A percentile compares a stretch with the other conserved stretches of the same genome.
Conservation (phyloP, 2,329 filamentous ascomycete species). For the Colletotrichum neosansevieriae region DNA sequence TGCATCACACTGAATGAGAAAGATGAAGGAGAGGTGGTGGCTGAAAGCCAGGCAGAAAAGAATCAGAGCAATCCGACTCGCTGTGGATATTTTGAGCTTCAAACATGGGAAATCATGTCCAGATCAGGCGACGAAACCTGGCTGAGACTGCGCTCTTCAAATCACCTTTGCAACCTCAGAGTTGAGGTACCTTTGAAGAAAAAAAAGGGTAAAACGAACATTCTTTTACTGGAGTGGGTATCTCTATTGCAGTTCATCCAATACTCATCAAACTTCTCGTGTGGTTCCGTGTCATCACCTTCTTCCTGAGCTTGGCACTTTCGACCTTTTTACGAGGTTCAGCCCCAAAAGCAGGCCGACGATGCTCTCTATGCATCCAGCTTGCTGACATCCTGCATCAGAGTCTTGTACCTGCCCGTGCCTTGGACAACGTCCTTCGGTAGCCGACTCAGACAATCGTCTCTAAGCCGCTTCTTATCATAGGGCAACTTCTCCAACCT, state of each 20-base stretch:
- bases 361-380: slow-evolving; percentile 6
- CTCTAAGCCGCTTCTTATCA: slow-evolving; percentile 57
- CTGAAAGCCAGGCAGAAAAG: too few species aligned
- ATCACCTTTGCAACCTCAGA: too few species aligned
- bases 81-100: too few species aligned
- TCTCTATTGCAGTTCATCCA: slow-evolving; percentile 28
- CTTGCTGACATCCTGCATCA: slow-evolving; percentile 44
- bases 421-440: slow-evolving; percentile 40
- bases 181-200: too few species aligned
- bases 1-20: too few species aligned
- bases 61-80: too few species aligned
- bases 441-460: slow-evolving; percentile 57
- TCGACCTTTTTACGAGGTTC: too few species aligned
- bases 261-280: slow-evolving; percentile 8
- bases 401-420: slow-evolving; percentile 44
- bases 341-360: background rate
- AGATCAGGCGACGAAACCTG: too few species aligned
- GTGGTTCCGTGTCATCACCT: background rate
- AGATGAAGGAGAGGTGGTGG: too few species aligned
- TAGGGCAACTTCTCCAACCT: slow-evolving; percentile 63
- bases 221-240: slow-evolving; percentile 27
- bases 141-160: too few species aligned
- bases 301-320: background rate
- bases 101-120: too few species aligned
- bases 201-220: too few species aligned